Evolutionary conservation across 805 yeast genomes (phyloP).

Genomic region (Metschnikowia noctiluminum): DNA sequence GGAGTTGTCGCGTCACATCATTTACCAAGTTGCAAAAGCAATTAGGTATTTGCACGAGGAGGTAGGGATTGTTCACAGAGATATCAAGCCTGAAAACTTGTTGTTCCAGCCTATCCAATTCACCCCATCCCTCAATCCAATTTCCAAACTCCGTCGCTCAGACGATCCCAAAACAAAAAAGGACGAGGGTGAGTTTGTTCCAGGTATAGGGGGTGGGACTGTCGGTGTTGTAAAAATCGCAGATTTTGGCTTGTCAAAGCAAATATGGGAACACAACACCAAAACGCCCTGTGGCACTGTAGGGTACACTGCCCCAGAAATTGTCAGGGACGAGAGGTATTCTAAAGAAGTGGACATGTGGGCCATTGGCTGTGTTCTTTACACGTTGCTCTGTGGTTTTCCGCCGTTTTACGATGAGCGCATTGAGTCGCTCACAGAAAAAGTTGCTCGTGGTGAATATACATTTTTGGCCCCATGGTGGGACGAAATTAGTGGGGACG

Average conservation of each 20-base stretch:
- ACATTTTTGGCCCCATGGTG: constrained; percentile 83
- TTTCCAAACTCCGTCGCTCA: constrained; percentile 42
- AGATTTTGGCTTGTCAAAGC: constrained; percentile 68
- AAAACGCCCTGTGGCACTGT: constrained; percentile 77
- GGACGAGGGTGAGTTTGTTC: constrained; percentile 58
- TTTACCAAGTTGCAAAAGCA: constrained; percentile 67
- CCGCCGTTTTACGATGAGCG: constrained; percentile 78
- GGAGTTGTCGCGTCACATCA: constrained; percentile 67
- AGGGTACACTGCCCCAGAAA: constrained; percentile 75
- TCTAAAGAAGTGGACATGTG: constrained; percentile 69
- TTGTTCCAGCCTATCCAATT: constrained; percentile 56
- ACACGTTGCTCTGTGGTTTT: constrained; percentile 67
- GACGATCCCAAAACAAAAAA: constrained; percentile 55
- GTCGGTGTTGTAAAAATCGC: constrained; percentile 64
- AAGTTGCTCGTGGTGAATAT: constrained; percentile 69
- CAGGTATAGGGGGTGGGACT: constrained; percentile 58
- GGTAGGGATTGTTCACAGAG: constrained; percentile 67
- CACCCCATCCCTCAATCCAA: constrained; percentile 41
- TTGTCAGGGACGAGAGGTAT: constrained; percentile 50
- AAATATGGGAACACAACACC: constrained; percentile 39
- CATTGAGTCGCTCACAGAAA: constrained; percentile 55
- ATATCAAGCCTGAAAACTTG: constrained; percentile 77
- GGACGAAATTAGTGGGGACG: constrained; percentile 74
- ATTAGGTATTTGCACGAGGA: constrained; percentile 65
- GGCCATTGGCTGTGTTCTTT: constrained; percentile 70